phyloP scores from a whole-genome alignment of 2,329 filamentous ascomycete genomes.

The Metarhizium album region DNA sequence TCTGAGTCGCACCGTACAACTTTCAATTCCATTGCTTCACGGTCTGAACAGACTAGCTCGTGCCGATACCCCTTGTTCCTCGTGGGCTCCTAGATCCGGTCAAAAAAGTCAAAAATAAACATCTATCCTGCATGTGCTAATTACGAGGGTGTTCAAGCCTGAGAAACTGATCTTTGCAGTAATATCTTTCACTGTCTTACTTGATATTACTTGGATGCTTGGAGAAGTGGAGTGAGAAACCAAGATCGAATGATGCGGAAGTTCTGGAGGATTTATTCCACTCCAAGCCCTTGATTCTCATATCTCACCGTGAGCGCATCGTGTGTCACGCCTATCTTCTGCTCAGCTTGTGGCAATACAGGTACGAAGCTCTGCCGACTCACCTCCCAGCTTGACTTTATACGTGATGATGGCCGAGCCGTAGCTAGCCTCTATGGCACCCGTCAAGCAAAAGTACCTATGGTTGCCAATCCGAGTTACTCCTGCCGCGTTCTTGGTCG shows the following conservation, averaged over 20 bases:
- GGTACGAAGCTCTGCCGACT: constrained; percentile 3
- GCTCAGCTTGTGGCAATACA: neutral
- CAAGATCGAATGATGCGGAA: neutral
- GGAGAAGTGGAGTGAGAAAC: neutral
- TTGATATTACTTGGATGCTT: neutral
- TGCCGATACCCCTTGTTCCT: neutral
- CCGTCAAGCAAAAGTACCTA: constrained; percentile 25
- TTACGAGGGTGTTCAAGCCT: neutral
- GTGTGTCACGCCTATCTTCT: constrained; percentile 22
- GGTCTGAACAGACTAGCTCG: neutral
- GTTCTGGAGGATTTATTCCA: neutral
- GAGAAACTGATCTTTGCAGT: neutral
- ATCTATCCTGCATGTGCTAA: neutral
- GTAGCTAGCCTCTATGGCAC: constrained; percentile 26
- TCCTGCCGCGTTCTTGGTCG: constrained; percentile 19
- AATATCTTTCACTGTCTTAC: neutral
- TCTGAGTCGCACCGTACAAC: neutral
- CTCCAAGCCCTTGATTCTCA: constrained; percentile 12
- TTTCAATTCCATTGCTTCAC: neutral
- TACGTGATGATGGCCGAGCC: constrained; percentile 29
- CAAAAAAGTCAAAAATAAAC: neutral
- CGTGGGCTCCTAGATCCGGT: neutral
- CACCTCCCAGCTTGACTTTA: constrained; percentile 26
- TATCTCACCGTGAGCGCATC: constrained; percentile 26
- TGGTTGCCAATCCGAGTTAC: constrained; percentile 24